These are phyloP conservation scores for barrel medic (Medicago truncatula) DNA, from an alignment of 306 rosid genomes.

Conservation along the genomic window DNA sequence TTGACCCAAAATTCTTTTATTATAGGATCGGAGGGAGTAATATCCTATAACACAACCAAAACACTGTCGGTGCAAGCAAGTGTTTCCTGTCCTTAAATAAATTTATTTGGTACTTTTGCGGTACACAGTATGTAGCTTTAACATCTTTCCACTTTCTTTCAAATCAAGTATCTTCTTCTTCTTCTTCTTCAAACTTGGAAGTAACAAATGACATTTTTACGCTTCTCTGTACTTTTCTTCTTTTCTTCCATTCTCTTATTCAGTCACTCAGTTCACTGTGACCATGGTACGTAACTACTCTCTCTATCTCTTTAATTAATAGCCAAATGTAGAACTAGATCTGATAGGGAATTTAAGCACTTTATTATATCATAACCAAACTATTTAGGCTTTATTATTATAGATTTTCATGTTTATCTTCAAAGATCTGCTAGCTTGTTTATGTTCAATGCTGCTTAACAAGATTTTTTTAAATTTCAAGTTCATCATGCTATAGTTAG, in stretches of 20 bases:
- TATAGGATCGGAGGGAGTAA: no score
- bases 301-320: not conserved
- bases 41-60: no score
- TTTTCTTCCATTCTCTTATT: slow-evolving; percentile 55
- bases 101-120: not conserved
- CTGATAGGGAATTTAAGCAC: slow-evolving; percentile 18
- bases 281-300: slow-evolving; percentile 48
- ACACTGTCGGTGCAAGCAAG: not conserved
- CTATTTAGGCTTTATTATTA: not conserved
- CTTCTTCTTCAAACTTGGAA: slow-evolving; percentile 8
- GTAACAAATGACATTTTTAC: slow-evolving; percentile 49
- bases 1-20: no score
- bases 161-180: not conserved
- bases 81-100: not conserved
- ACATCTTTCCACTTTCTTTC: slow-evolving; percentile 22
- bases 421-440: slow-evolving; percentile 25
- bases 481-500: not conserved
- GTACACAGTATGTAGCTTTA: not conserved
- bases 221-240: slow-evolving; percentile 45
- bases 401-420: slow-evolving; percentile 34
- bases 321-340: slow-evolving; percentile 46
- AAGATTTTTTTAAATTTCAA: no score
- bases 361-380: slow-evolving; percentile 43
- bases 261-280: slow-evolving; percentile 59
- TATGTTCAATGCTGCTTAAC: not conserved